Conservation (phyloP, 345 rosid genomes). For the Sonneratia alba region DNA sequence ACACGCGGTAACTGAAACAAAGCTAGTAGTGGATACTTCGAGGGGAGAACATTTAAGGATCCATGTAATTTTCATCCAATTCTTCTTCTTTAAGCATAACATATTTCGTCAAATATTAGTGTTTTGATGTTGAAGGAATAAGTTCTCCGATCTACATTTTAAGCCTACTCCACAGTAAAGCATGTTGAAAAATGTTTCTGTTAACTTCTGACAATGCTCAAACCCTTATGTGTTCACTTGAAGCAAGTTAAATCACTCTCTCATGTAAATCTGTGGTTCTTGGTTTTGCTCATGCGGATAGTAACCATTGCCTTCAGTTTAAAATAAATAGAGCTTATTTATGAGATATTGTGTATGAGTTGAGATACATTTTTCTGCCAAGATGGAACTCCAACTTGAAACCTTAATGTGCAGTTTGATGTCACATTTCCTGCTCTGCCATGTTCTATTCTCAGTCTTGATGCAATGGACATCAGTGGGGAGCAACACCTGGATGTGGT, state of each 20-base stretch:
- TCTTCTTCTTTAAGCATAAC: constrained; percentile 1
- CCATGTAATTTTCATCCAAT: constrained; percentile 43
- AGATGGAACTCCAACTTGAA: not conserved
- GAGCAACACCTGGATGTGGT: constrained; percentile 97
- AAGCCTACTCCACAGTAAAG: not conserved
- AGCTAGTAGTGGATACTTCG: constrained; percentile 94
- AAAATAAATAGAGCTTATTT: no score
- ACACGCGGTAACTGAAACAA: constrained; percentile 75
- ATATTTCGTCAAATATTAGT: not conserved
- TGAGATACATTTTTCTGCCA: not conserved
- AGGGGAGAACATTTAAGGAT: constrained; percentile 82
- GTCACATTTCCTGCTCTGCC: constrained; percentile 86
- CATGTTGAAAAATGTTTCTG: no score
- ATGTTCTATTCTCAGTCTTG: constrained; percentile 86
- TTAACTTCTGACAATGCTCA: no score
- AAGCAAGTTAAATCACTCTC: not conserved
- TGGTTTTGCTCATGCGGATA: not conserved
- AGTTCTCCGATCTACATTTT: not conserved
- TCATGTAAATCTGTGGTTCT: not conserved
- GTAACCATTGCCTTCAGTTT: not conserved
- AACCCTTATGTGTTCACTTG: not conserved
- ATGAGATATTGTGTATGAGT: not conserved
- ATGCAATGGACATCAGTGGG: constrained; percentile 97
- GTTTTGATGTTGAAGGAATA: not conserved
- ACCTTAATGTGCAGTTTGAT: constrained; percentile 53